Percentiles rank a stretch among this genome's conserved stretches.
These are phyloP conservation scores for Fusarium dlaminii DNA, from an alignment of 2,329 filamentous ascomycete species.

Conservation along the genomic window DNA sequence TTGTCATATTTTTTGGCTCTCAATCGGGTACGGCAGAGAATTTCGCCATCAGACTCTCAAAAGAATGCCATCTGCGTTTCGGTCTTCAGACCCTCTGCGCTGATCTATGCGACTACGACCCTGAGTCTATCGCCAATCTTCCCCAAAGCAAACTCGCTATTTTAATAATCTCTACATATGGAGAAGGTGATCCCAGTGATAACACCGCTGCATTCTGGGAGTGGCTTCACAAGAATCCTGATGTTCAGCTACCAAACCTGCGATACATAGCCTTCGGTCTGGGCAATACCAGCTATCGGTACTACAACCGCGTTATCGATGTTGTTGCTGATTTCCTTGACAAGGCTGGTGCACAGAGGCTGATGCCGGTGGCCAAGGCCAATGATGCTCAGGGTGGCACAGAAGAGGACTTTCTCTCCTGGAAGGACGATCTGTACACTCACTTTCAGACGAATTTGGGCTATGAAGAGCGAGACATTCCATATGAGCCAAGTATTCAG, in stretches of 20 bases:
- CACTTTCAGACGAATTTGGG: conserved; percentile 32
- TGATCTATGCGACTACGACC: conserved; percentile 59
- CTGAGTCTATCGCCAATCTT: conserved; percentile 47
- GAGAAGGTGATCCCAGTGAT: conserved; percentile 54
- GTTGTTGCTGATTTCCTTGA: conserved; percentile 39
- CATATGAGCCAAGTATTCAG: conserved; percentile 33
- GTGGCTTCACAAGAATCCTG: conserved; percentile 36
- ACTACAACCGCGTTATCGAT: conserved; percentile 51
- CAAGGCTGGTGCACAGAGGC: conserved; percentile 41
- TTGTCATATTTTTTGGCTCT: conserved; percentile 92
- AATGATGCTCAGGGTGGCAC: conserved; percentile 47
- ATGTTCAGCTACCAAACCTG: conserved; percentile 33
- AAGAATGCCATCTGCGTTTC: conserved; percentile 88
- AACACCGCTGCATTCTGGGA: conserved; percentile 47
- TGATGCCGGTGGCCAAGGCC: conserved; percentile 44
- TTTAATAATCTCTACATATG: conserved; percentile 52
- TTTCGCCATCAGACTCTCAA: conserved; percentile 86
- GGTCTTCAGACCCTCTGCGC: conserved; percentile 88
- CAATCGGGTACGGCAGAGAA: conserved; percentile 96
- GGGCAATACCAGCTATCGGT: conserved; percentile 51
- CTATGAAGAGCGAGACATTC: conserved; percentile 34
- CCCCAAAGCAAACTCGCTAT: conserved; percentile 43
- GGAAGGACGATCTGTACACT: conserved; percentile 46
- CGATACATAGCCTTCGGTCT: conserved; percentile 51
- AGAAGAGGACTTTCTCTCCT: conserved; percentile 50